These are phyloP conservation scores for Aspergillus mulundensis DNA, from an alignment of 495 filamentous ascomycete species.

Conservation along the genomic window DNA sequence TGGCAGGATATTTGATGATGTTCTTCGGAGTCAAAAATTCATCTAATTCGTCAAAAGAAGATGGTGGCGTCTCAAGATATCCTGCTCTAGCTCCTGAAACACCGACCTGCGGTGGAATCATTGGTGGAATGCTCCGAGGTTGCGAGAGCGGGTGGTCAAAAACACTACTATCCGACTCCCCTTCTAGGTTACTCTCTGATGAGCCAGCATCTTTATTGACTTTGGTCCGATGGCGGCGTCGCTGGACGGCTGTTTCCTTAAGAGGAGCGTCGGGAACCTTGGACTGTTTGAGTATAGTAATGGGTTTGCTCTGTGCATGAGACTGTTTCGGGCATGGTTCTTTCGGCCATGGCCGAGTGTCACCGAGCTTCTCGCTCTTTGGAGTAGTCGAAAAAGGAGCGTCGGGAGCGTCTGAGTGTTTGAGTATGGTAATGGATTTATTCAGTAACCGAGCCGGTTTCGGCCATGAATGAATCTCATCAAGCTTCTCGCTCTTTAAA, in stretches of 20 bases:
- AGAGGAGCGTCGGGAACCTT: too few species aligned
- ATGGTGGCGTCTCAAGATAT: slow-evolving; percentile 33
- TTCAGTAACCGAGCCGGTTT: too few species aligned
- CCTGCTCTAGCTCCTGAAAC: slow-evolving; percentile 10
- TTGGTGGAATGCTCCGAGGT: slow-evolving; percentile 20
- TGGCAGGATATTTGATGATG: slow-evolving; percentile 15
- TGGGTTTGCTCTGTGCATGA: too few species aligned
- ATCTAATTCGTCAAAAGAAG: slow-evolving; percentile 37
- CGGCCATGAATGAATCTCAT: too few species aligned
- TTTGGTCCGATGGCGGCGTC: background rate
- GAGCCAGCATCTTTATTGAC: slow-evolving; percentile 12
- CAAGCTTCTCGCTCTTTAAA: too few species aligned
- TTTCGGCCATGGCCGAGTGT: background rate
- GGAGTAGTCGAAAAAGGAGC: too few species aligned
- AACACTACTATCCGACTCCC: slow-evolving; percentile 35
- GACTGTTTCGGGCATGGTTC: too few species aligned
- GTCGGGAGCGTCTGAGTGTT: too few species aligned
- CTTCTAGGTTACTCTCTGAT: slow-evolving; percentile 31
- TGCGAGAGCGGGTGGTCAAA: slow-evolving; percentile 29
- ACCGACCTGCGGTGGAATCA: slow-evolving; percentile 32
- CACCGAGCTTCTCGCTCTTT: too few species aligned
- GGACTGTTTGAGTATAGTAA: too few species aligned
- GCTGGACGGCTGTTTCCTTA: background rate
- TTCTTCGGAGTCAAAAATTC: slow-evolving; percentile 15
- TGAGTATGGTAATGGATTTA: too few species aligned